Evolutionary conservation across 192 early-diverging fungal genomes (phyloP).

Genomic region (Allomyces macrogynus): DNA sequence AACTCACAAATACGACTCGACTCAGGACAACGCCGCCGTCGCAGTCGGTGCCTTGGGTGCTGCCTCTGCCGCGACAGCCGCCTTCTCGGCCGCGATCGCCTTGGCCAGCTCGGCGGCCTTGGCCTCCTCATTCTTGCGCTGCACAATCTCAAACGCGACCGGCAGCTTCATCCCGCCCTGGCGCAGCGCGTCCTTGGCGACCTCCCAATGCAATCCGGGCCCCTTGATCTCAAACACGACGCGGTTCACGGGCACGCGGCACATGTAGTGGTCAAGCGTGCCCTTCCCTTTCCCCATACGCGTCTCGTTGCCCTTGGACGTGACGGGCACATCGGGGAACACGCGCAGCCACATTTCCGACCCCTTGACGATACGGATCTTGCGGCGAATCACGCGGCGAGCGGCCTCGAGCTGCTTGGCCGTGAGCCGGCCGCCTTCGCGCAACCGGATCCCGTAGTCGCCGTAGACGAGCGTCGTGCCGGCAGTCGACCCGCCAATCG

Average conservation of each 20-base stretch:
- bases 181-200: slow-evolving; percentile 54
- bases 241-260: slow-evolving; percentile 66
- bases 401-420: slow-evolving; percentile 66
- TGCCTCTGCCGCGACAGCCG: too few species aligned
- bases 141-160: slow-evolving; percentile 46
- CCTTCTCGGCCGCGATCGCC: too few species aligned
- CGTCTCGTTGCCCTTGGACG: slow-evolving; percentile 70
- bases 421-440: slow-evolving; percentile 57
- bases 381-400: slow-evolving; percentile 46
- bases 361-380: slow-evolving; percentile 74
- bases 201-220: slow-evolving; percentile 52
- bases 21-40: too few species aligned
- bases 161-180: slow-evolving; percentile 42
- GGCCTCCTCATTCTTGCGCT: slow-evolving; percentile 1
- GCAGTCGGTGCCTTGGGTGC: too few species aligned
- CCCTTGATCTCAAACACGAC: slow-evolving; percentile 75
- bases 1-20: too few species aligned
- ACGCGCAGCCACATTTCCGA: slow-evolving; percentile 64
- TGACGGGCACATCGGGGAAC: slow-evolving; percentile 83
- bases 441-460: slow-evolving; percentile 78
- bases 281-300: slow-evolving; percentile 99
- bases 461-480: slow-evolving; percentile 75
- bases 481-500: slow-evolving; percentile 61
- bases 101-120: too few species aligned
- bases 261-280: slow-evolving; percentile 77